Conservation (phyloP, 2,329 filamentous ascomycete species). For the Sporothrix pseudoabietina region DNA sequence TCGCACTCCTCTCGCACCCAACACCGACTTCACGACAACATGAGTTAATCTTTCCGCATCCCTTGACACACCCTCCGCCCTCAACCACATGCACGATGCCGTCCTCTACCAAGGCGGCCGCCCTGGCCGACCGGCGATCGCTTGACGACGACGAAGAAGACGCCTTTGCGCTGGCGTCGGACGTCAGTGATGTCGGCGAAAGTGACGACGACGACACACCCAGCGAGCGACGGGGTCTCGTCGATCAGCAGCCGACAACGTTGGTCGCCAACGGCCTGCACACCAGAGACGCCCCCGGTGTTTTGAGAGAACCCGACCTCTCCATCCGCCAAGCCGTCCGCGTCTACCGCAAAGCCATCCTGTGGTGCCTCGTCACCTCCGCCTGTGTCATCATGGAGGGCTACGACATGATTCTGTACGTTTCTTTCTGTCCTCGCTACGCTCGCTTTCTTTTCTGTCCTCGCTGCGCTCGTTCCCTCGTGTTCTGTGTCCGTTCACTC, state of each 20-base stretch:
- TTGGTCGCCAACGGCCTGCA: neutral
- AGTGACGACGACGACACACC: neutral
- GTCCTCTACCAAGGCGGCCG: neutral
- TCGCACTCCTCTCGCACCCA: neutral
- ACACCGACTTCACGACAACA: neutral
- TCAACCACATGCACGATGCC: slow-evolving; percentile 9
- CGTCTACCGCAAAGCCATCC: slow-evolving; percentile 34
- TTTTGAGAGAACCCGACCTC: slow-evolving; percentile 28
- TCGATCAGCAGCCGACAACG: neutral
- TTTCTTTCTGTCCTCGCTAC: neutral
- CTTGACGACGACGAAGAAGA: neutral
- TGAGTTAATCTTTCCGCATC: neutral
- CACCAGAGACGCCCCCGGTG: neutral
- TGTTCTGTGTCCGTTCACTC: neutral
- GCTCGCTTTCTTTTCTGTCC: neutral
- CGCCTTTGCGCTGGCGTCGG: neutral
- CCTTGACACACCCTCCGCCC: neutral
- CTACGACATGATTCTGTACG: slow-evolving; percentile 36
- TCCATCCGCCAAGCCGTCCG: slow-evolving; percentile 35
- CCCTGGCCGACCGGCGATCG: neutral
- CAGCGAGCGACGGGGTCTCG: slow-evolving; percentile 7
- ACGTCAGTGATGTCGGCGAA: neutral
- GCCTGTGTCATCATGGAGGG: slow-evolving; percentile 37
- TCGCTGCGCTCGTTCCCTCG: neutral
- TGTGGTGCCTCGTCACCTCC: slow-evolving; percentile 33